These are phyloP conservation scores for Penicillium sumatraense DNA, from an alignment of 2,329 filamentous ascomycete species.

Conservation along the genomic window DNA sequence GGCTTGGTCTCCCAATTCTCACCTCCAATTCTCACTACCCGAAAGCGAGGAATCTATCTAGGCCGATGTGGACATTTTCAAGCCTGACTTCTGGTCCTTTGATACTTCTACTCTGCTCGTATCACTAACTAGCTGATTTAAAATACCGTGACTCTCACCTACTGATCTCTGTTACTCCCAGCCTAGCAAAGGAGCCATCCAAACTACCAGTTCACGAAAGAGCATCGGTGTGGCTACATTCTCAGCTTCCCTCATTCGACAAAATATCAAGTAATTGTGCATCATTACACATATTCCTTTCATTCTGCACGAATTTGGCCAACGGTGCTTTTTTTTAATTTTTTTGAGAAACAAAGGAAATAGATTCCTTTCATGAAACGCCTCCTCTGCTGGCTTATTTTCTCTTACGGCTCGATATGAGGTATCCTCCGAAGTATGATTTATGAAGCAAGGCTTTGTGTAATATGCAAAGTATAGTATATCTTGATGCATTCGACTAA, in stretches of 20 bases:
- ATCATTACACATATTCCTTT: not conserved
- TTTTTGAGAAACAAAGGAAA: conserved; percentile 6
- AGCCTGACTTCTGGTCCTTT: too few relatives aligned
- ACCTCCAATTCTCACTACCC: too few relatives aligned
- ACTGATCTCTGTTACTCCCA: not conserved
- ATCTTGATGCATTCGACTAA: conserved; percentile 7
- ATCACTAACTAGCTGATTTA: too few relatives aligned
- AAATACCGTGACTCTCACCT: too few relatives aligned
- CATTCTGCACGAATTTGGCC: conserved; percentile 5
- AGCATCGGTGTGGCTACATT: not conserved
- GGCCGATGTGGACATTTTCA: too few relatives aligned
- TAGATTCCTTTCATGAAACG: not conserved
- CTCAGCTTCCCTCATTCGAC: not conserved
- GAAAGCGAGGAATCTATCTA: too few relatives aligned
- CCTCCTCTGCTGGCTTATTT: not conserved
- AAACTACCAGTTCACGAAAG: not conserved
- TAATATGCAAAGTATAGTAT: too few relatives aligned
- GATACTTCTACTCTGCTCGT: too few relatives aligned
- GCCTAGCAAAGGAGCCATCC: not conserved
- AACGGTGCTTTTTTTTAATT: not conserved
- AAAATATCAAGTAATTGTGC: not conserved
- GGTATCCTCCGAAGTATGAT: not conserved
- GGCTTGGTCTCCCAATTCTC: too few relatives aligned
- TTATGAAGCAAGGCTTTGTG: not conserved
- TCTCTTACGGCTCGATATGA: not conserved